Evolutionary conservation across 2,329 filamentous ascomycete genomes (phyloP), one percentile per base, ranked within the genome.

Genomic region (Elsinoe necatrix): DNA sequence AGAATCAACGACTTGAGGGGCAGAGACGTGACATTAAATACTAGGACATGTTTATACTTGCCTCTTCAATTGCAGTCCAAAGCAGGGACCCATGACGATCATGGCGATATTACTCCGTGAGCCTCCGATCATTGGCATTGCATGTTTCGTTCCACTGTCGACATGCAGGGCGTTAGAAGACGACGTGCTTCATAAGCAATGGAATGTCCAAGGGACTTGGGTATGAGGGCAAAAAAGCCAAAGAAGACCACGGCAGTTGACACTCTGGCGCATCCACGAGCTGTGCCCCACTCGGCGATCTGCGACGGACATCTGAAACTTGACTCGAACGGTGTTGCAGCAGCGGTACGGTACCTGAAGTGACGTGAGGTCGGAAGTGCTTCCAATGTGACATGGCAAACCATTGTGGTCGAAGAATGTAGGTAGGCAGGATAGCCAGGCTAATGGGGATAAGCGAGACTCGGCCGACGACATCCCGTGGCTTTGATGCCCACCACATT

Each of bases 231-330:
- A 50, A 27, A 31, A 50, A 50, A 50, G 45, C 11, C 27, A 31
- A 50, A 50, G 29, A 18, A 9, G 14, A 20, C 20, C 23, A 21
- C 45, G 45, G 45, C 45, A 50, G 45, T 50, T 50, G 45, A 34
- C 14, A 21, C 18, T 31, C 45, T 12, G 16, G n/a, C 41, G 27
- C 45, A 34, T 50, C 45, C 45, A 50, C 4, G 34, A 31, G 45
- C 45, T 50, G 45, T 50, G 29, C 45, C 45, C 25, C 27, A 31
- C 25, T 25, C 34, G 45, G 25, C 16, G 45, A 50, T 50, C 45
- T 21, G 25, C 45, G 27, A 50, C 45, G 20, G 45, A 31, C 25
- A 50, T 34, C 7, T 50, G 45, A 50, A 50, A 50, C 45, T 18
- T 50, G 25, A 50, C 45, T 34, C 43, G n/a, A 34, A 50, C 14